phyloP scores from a whole-genome alignment of 352 stramenopile species.

The Phytophthora podocarpi region DNA sequence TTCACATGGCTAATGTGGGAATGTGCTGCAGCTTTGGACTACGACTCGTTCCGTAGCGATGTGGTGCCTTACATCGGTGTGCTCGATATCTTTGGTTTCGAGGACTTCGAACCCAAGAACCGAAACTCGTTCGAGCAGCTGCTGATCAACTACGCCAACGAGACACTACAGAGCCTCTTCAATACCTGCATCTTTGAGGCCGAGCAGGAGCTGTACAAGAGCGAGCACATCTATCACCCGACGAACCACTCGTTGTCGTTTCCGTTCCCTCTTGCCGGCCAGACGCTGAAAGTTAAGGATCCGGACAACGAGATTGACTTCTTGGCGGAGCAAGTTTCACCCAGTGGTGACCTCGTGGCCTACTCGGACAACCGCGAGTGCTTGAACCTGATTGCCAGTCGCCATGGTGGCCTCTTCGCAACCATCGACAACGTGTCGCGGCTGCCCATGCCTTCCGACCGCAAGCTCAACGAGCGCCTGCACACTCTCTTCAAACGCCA shows the following conservation, averaged over 20 bases:
- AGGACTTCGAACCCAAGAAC: constrained; percentile 90
- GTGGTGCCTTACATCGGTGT: constrained; percentile 90
- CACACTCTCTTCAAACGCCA: constrained; percentile 86
- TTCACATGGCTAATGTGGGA: constrained; percentile 91
- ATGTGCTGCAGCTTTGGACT: constrained; percentile 78
- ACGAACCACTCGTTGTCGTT: constrained; percentile 85
- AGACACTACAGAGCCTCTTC: constrained; percentile 90
- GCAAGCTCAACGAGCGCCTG: constrained; percentile 85
- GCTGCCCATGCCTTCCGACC: constrained; percentile 87
- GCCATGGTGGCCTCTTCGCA: constrained; percentile 80
- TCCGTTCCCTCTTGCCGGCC: constrained; percentile 61
- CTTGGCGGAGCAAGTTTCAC: constrained; percentile 41
- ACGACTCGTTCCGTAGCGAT: constrained; percentile 80
- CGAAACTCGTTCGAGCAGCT: constrained; percentile 93
- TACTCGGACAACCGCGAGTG: constrained; percentile 90
- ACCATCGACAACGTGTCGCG: constrained; percentile 87
- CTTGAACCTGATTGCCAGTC: constrained; percentile 84
- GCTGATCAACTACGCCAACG: constrained; percentile 94
- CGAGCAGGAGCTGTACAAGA: constrained; percentile 84
- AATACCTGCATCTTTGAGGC: constrained; percentile 89
- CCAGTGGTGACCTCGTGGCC: constrained; percentile 56
- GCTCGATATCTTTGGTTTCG: constrained; percentile 94
- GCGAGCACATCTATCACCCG: constrained; percentile 84
- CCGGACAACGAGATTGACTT: constrained; percentile 41
- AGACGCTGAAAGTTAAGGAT: constrained; percentile 38